These are phyloP conservation scores for Neopestalotiopsis sp. DNA, from an alignment of 2,329 filamentous ascomycete species.

Conservation along the genomic window DNA sequence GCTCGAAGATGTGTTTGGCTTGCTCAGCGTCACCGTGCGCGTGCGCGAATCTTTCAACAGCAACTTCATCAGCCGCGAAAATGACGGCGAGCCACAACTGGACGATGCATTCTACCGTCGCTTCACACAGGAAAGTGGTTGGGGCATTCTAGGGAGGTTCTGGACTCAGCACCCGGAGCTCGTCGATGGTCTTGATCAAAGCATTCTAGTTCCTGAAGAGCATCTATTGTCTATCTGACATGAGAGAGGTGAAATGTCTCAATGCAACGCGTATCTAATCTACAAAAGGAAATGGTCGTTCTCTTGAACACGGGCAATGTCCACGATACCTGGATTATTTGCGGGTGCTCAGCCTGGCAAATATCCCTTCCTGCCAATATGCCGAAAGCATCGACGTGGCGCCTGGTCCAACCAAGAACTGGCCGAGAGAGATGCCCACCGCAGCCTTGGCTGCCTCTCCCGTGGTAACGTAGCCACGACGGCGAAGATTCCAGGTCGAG, in stretches of 20 bases:
- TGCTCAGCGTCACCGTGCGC: constrained; percentile 8
- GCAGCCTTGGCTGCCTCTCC: constrained; percentile 14
- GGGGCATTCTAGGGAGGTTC: constrained; percentile 8
- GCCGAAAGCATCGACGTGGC: constrained; percentile 30
- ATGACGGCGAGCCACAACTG: constrained; percentile 8
- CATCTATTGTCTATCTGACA: constrained; percentile 7
- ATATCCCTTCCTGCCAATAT: constrained; percentile 30
- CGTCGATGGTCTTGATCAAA: background rate
- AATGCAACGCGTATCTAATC: background rate
- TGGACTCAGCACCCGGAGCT: constrained; percentile 9
- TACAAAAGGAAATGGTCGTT: background rate
- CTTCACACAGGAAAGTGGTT: background rate
- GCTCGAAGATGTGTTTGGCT: constrained; percentile 1
- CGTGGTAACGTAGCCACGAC: constrained; percentile 29
- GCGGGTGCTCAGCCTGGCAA: constrained; percentile 2
- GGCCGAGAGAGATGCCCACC: constrained; percentile 14
- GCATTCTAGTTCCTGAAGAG: background rate
- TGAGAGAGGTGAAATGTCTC: no score
- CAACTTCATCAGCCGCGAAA: constrained; percentile 9
- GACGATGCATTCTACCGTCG: constrained; percentile 3
- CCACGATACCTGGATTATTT: background rate
- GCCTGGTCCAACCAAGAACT: constrained; percentile 28
- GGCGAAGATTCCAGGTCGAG: constrained; percentile 30
- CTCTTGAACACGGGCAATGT: background rate
- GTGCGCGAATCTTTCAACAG: constrained; percentile 5